Conservation (phyloP, 192 early-diverging fungal genomes). For the Podila clonocystis region DNA sequence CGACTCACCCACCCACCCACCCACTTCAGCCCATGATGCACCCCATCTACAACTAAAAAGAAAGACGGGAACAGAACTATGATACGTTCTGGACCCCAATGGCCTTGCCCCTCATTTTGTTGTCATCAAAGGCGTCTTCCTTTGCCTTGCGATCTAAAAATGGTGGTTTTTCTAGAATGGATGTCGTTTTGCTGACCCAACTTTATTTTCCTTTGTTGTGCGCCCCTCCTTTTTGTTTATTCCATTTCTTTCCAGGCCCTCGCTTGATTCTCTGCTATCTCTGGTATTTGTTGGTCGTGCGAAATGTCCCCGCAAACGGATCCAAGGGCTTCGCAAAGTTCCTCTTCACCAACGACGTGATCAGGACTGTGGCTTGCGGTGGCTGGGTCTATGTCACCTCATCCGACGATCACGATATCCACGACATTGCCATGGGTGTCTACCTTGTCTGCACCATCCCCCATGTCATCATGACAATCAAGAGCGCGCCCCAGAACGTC, state of each 20-base stretch:
- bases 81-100: no score
- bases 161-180: background rate
- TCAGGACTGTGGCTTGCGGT: conserved; percentile 81
- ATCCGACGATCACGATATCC: conserved; percentile 80
- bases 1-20: background rate
- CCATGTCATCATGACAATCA: conserved; percentile 73
- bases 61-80: no score
- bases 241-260: conserved; percentile 40
- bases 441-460: conserved; percentile 83
- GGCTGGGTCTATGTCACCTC: conserved; percentile 89
- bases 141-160: background rate
- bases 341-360: conserved; percentile 47
- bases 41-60: no score
- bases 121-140: background rate
- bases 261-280: conserved; percentile 59
- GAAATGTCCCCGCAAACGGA: conserved; percentile 43
- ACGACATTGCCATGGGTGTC: conserved; percentile 84
- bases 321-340: conserved; percentile 55
- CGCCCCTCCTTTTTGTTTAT: background rate
- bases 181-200: background rate
- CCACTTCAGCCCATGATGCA: background rate
- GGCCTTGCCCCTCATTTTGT: no score
- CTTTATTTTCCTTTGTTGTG: background rate
- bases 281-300: conserved; percentile 47
- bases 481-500: conserved; percentile 55